Evolutionary conservation across 192 early-diverging fungal species (phyloP).

Genomic region (Thoreauomyces humboldtii): DNA sequence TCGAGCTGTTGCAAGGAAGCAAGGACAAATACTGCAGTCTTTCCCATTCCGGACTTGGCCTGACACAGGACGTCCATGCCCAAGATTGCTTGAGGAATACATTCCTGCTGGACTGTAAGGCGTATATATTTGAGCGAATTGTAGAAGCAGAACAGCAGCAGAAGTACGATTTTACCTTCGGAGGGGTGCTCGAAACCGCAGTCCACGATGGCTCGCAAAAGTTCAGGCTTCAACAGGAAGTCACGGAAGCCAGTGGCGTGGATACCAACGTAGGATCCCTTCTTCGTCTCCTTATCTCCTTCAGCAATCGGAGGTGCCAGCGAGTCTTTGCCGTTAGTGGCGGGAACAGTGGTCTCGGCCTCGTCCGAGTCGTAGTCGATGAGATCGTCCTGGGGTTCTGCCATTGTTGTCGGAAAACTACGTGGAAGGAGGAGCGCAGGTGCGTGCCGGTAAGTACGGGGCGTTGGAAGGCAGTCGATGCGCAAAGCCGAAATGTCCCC

Average conservation of each 20-base stretch:
- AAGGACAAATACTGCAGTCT: constrained; percentile 97
- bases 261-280: constrained; percentile 97
- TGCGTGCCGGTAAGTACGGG: constrained; percentile 5
- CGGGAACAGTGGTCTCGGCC: constrained; percentile 73
- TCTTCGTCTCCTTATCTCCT: constrained; percentile 79
- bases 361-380: constrained; percentile 89
- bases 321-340: constrained; percentile 41
- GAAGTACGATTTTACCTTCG: constrained; percentile 59
- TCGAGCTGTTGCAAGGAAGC: constrained; percentile 93
- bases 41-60: constrained; percentile 98
- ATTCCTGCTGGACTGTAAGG: constrained; percentile 90
- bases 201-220: constrained; percentile 91
- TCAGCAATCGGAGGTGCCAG: constrained; percentile 39
- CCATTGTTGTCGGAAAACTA: constrained; percentile 16
- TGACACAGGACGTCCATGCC: constrained; percentile 97
- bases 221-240: constrained; percentile 95
- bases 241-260: constrained; percentile 99
- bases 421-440: not conserved
- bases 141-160: not conserved
- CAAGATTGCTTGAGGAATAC: constrained; percentile 94
- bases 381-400: constrained; percentile 72
- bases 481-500: not conserved
- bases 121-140: not conserved
- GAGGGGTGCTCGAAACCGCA: constrained; percentile 99
- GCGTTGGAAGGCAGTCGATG: not conserved